Conservation (phyloP, 768 basidiomycete genomes). For the Sarcomyxa edulis region DNA sequence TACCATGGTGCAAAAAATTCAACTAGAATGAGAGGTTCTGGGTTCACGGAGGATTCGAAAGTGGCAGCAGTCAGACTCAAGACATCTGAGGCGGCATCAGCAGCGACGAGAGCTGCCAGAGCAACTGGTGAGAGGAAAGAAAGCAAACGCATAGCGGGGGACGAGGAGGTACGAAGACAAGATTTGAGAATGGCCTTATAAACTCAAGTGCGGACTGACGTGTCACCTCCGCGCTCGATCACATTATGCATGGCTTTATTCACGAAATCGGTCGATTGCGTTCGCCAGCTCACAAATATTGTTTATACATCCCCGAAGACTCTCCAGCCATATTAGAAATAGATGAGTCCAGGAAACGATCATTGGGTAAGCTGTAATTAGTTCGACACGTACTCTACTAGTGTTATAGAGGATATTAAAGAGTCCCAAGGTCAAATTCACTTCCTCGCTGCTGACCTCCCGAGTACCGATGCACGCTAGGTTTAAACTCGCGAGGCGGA, state of each 20-base stretch:
- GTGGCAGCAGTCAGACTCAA: conserved; percentile 62
- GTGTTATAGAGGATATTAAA: too few relatives aligned
- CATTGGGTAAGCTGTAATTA: too few relatives aligned
- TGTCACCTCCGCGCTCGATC: too few relatives aligned
- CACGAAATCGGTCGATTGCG: too few relatives aligned
- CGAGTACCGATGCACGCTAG: conserved; percentile 47
- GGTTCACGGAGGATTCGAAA: conserved; percentile 62
- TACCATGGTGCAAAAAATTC: conserved; percentile 95
- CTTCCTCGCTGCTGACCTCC: conserved; percentile 69
- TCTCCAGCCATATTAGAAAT: too few relatives aligned
- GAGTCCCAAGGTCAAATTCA: conserved; percentile 51
- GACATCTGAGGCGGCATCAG: conserved; percentile 74
- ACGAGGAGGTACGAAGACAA: too few relatives aligned
- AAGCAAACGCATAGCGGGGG: conserved; percentile 65
- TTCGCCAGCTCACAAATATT: too few relatives aligned
- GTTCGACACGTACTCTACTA: too few relatives aligned
- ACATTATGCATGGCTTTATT: too few relatives aligned
- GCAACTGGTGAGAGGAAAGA: conserved; percentile 46
- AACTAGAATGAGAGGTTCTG: conserved; percentile 76
- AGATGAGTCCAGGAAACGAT: neutral
- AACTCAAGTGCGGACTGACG: too few relatives aligned
- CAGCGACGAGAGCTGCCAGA: conserved; percentile 44
- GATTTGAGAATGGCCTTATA: too few relatives aligned
- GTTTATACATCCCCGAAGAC: too few relatives aligned
- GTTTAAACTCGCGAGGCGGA: conserved; percentile 60